phyloP scores from a whole-genome alignment of 257 asterid genomes.

The Leonotis leonurus region DNA sequence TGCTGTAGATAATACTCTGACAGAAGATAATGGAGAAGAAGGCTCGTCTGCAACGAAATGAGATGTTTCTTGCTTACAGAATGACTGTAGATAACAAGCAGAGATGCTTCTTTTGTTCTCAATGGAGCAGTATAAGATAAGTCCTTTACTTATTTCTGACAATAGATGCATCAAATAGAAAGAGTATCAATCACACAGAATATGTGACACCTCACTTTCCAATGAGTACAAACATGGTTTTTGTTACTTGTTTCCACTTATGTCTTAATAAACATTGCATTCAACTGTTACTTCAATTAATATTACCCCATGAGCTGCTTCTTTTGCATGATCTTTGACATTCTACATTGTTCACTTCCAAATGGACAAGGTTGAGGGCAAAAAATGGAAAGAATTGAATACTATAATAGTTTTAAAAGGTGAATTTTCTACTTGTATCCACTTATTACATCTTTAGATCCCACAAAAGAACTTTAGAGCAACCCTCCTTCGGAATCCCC shows the following conservation, averaged over 20 bases:
- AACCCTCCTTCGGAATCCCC: conserved; percentile 62
- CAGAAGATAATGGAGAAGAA: conserved; percentile 21
- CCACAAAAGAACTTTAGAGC: conserved; percentile 74
- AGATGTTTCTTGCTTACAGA: conserved; percentile 7
- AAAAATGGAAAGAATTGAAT: conserved; percentile 9
- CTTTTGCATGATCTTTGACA: background rate
- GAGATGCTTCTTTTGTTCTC: conserved; percentile 18
- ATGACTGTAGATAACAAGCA: conserved; percentile 33
- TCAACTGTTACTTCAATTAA: background rate
- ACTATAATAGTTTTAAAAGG: background rate
- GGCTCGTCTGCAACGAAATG: conserved; percentile 23
- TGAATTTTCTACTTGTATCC: background rate
- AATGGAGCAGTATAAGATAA: conserved; percentile 12
- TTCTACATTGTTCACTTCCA: background rate
- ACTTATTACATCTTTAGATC: conserved; percentile 28
- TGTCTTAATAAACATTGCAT: background rate
- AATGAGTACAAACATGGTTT: conserved; percentile 10
- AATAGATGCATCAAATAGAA: conserved; percentile 20
- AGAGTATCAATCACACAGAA: background rate
- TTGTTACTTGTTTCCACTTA: background rate
- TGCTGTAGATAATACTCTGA: conserved; percentile 34
- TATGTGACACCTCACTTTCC: conserved; percentile 4
- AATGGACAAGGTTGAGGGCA: conserved; percentile 2
- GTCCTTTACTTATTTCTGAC: conserved; percentile 27
- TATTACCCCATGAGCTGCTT: background rate